These are phyloP conservation scores for Sclerotinia borealis DNA, from an alignment of 2,329 filamentous ascomycete genomes.

Conservation along the genomic window DNA sequence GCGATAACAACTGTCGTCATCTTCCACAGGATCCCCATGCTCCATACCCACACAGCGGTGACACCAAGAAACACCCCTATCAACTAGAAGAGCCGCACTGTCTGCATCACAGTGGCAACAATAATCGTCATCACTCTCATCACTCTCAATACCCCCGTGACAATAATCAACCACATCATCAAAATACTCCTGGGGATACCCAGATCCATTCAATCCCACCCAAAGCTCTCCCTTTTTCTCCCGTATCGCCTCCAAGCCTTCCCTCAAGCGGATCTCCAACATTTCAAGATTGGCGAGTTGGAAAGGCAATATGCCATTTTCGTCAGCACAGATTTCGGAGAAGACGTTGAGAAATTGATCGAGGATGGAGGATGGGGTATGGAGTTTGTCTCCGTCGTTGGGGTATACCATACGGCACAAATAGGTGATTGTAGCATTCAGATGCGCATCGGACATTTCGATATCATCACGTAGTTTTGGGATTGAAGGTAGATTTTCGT, in stretches of 20 bases:
- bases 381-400: background rate
- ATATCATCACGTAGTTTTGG: background rate
- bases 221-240: background rate
- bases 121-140: background rate
- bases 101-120: background rate
- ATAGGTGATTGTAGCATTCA: background rate
- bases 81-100: background rate
- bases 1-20: background rate
- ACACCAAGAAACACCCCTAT: background rate
- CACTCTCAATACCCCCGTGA: background rate
- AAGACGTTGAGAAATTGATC: background rate
- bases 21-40: background rate
- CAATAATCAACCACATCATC: background rate
- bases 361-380: background rate
- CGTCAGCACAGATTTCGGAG: background rate
- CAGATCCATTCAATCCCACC: background rate
- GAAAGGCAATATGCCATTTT: background rate
- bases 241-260: background rate
- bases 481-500: background rate
- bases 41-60: background rate
- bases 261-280: background rate
- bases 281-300: background rate
- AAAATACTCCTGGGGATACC: background rate
- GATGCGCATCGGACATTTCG: background rate
- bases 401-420: background rate